Evolutionary conservation across 2,329 filamentous ascomycete genomes (phyloP).

Genomic region (Domatiomyces catenatus): DNA sequence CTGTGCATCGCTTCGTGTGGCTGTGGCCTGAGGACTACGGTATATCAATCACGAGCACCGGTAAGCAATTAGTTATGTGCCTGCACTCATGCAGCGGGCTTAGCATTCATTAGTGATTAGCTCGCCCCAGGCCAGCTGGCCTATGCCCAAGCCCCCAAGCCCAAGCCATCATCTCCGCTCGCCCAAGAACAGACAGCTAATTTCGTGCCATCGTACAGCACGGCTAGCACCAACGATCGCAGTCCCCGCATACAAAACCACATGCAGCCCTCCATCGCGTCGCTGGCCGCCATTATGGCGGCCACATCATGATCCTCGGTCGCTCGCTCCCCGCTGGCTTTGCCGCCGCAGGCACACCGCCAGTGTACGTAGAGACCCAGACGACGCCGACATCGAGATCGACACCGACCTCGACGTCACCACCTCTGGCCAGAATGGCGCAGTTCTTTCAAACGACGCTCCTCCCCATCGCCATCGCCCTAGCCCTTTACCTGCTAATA

Average conservation of each 20-base stretch:
- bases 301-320: neutral
- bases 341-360: neutral
- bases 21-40: too few relatives aligned
- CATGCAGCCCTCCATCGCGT: neutral
- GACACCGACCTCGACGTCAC: slow-evolving; percentile 11
- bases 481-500: slow-evolving; percentile 50
- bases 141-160: neutral
- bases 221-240: neutral
- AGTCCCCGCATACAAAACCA: neutral
- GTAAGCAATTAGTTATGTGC: too few relatives aligned
- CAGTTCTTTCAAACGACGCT: slow-evolving; percentile 43
- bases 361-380: neutral
- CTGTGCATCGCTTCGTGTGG: too few relatives aligned
- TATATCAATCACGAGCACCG: too few relatives aligned
- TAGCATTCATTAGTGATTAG: neutral
- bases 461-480: slow-evolving; percentile 54
- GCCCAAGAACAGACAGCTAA: neutral
- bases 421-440: slow-evolving; percentile 16
- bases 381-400: neutral
- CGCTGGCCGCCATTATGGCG: neutral
- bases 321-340: neutral
- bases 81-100: too few relatives aligned
- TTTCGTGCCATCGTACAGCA: neutral
- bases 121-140: neutral
- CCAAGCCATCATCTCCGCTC: neutral